Evolutionary conservation across 495 filamentous ascomycete species (phyloP).

Genomic region (Tuber calosporum): DNA sequence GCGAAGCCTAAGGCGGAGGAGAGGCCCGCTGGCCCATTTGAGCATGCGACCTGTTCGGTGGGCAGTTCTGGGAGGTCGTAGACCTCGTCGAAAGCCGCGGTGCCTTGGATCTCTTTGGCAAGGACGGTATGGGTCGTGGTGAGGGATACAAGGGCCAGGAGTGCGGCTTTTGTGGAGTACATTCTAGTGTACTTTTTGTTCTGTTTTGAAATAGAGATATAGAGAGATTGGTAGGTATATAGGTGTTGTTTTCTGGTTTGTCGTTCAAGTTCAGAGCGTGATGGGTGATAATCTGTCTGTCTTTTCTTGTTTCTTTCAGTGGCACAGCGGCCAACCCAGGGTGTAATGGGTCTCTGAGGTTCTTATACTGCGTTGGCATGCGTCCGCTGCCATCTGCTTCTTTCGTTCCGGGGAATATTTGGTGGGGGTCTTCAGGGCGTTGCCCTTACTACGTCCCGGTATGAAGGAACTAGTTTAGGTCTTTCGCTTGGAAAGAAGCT

Average conservation of each 20-base stretch:
- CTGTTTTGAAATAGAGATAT: neutral
- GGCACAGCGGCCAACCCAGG: too few species aligned
- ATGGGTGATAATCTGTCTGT: too few species aligned
- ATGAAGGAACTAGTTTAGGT: too few species aligned
- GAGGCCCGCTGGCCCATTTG: conserved; percentile 54
- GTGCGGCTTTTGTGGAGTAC: neutral
- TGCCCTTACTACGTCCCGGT: too few species aligned
- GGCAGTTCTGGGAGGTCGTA: conserved; percentile 51
- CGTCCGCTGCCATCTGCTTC: too few species aligned
- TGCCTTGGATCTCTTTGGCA: conserved; percentile 4
- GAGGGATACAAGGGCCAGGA: conserved; percentile 36
- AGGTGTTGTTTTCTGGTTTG: neutral
- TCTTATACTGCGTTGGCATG: too few species aligned
- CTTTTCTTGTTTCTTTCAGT: too few species aligned
- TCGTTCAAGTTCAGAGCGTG: too few species aligned
- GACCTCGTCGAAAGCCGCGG: conserved; percentile 53
- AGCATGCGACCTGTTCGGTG: conserved; percentile 51
- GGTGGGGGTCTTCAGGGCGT: too few species aligned
- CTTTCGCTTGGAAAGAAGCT: too few species aligned
- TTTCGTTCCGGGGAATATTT: too few species aligned
- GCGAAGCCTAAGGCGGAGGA: conserved; percentile 48
- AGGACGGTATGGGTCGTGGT: conserved; percentile 39
- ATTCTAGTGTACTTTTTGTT: neutral
- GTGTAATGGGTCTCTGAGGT: too few species aligned
- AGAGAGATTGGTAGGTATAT: neutral